Base-by-base conservation (phyloP, 495 filamentous ascomycete genomes). In the Xylaria grammica region DNA sequence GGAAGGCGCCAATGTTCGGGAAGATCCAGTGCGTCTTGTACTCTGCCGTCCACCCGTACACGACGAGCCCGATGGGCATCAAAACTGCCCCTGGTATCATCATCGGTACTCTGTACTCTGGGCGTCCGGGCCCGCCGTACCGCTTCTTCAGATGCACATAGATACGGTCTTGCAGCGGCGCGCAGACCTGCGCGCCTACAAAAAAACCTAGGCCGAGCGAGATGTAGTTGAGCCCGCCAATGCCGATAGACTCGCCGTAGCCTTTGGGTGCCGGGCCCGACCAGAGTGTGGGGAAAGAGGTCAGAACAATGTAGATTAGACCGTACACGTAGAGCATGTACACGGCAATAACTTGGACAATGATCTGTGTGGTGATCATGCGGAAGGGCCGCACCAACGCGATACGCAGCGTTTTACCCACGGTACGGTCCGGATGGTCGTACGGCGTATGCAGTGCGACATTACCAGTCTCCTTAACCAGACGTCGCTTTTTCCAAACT, bases 41-140 rank as follows among this genome's bases (percentile, higher is more conserved):
- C 72, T 92, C 80, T 0, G 87, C 88, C 0, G 84, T 81, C 89
- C 89, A 93, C 48, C 87, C 90, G 75, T 92, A 94, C 65, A 87
- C 81, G 64, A 93, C 85, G 4, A 94, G 72, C 0, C 91, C 90
- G 4, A 81, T 64, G 0, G 90, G 90, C 9, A 87, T 76, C 10
- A 90, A 67, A 5, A 90, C 19, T 1, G 85, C 80, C 2, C 84
- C 85, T 9, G 86, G 78, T 1, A 75, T 29, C 69, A 78, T 86
- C 17, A 91, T 79, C 0, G 89, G 90, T 0, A 89, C 79, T 17
- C 91, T 82, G 74, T 87, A 92, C 70, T 93, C 90, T 0, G 90
- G 90, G 1, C 69, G 70, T 15, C 74, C 75, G 34, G 51, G 13
- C 11, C 77, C 79, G 67, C 82, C 82, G 71, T 90, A 87, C 27